Evolutionary conservation across 2,329 filamentous ascomycete genomes (phyloP).

Genomic region (Bertia moriformis): DNA sequence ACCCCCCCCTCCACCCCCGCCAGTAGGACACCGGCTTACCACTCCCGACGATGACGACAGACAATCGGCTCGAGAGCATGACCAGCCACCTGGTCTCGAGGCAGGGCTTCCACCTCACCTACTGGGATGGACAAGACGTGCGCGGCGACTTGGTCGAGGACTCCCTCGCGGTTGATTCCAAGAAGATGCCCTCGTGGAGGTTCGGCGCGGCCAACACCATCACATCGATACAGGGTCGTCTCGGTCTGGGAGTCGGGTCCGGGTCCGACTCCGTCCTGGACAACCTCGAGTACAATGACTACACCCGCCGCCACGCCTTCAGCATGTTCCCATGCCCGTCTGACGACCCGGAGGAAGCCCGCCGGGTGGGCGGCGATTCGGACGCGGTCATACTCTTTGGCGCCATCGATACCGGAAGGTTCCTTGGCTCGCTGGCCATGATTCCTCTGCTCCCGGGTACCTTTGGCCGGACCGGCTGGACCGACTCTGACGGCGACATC

Average conservation of each 20-base stretch:
- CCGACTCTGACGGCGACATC: slow-evolving; percentile 22
- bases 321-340: slow-evolving; percentile 15
- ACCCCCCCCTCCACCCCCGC: background rate
- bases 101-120: slow-evolving; percentile 40
- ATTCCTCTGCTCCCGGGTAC: slow-evolving; percentile 35
- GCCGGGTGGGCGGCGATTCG: slow-evolving; percentile 50
- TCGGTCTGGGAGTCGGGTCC: slow-evolving; percentile 41
- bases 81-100: slow-evolving; percentile 27
- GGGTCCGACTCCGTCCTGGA: background rate
- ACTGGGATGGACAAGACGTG: slow-evolving; percentile 41
- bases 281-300: background rate
- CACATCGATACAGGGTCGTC: slow-evolving; percentile 35
- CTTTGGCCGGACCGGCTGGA: slow-evolving; percentile 9
- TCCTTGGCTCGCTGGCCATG: slow-evolving; percentile 43
- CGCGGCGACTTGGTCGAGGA: slow-evolving; percentile 43
- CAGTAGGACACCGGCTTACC: slow-evolving; percentile 1
- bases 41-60: slow-evolving; percentile 23
- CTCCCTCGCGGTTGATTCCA: slow-evolving; percentile 32
- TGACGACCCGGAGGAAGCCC: slow-evolving; percentile 22
- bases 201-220: slow-evolving; percentile 36
- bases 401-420: slow-evolving; percentile 67
- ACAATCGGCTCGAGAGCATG: slow-evolving; percentile 28
- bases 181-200: slow-evolving; percentile 32
- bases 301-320: slow-evolving; percentile 26
- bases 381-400: slow-evolving; percentile 75